Conservation (phyloP, 805 yeast genomes). For the Yamadazyma scolyti region DNA sequence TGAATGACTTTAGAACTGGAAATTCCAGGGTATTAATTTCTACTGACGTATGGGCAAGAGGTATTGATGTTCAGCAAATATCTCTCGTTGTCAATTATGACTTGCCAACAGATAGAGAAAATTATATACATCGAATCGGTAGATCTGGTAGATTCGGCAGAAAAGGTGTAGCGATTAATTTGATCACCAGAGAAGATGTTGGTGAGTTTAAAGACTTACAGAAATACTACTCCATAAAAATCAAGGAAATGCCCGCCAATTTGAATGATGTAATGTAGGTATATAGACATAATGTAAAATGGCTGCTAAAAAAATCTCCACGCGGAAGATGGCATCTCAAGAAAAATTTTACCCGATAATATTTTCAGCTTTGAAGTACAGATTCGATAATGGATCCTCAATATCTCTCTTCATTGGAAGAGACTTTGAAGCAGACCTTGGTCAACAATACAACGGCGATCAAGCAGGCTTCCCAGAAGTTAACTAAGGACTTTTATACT, state of each 20-base stretch:
- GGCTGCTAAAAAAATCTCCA: slow-evolving; percentile 4
- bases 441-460: slow-evolving; percentile 79
- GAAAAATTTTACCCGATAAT: slow-evolving; percentile 4
- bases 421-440: slow-evolving; percentile 71
- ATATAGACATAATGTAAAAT: neutral
- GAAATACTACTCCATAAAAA: slow-evolving; percentile 63
- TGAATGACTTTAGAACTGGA: slow-evolving; percentile 95
- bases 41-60: slow-evolving; percentile 97
- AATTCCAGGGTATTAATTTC: slow-evolving; percentile 90
- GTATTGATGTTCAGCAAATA: slow-evolving; percentile 97
- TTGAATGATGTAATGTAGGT: slow-evolving; percentile 40
- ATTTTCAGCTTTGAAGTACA: too few species aligned
- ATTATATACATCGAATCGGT: slow-evolving; percentile 96
- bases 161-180: slow-evolving; percentile 96
- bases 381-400: slow-evolving; percentile 68
- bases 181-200: slow-evolving; percentile 78
- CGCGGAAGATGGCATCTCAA: slow-evolving; percentile 5
- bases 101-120: slow-evolving; percentile 87
- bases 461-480: slow-evolving; percentile 74
- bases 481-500: slow-evolving; percentile 71
- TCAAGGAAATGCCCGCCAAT: slow-evolving; percentile 76
- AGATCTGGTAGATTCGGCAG: slow-evolving; percentile 98
- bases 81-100: slow-evolving; percentile 95
- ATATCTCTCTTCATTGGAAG: slow-evolving; percentile 68
- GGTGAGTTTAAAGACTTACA: slow-evolving; percentile 72